Evolutionary conservation across 305 asterid species (phyloP).

Genomic region (Nicotiana rustica): DNA sequence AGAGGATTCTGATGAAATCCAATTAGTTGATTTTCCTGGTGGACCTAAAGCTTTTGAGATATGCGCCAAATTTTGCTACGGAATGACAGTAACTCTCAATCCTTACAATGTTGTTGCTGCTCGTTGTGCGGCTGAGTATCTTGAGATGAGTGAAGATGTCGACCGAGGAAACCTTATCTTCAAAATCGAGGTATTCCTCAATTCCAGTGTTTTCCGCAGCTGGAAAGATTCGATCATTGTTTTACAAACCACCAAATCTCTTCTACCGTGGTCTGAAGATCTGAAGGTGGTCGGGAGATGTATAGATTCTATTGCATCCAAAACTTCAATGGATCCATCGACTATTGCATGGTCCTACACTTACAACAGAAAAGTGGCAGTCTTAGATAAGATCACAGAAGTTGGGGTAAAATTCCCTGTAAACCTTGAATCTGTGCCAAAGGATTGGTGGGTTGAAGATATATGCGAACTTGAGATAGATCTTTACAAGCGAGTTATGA

Average conservation of each 20-base stretch:
- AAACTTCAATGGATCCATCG: slow-evolving; percentile 84
- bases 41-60: slow-evolving; percentile 94
- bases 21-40: slow-evolving; percentile 78
- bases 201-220: slow-evolving; percentile 73
- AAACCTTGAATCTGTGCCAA: slow-evolving; percentile 58
- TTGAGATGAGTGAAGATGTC: slow-evolving; percentile 82
- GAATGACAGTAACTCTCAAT: slow-evolving; percentile 80
- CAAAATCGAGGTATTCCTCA: slow-evolving; percentile 83
- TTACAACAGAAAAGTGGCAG: slow-evolving; percentile 63
- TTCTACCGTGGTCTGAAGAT: slow-evolving; percentile 82
- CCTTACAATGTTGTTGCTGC: slow-evolving; percentile 85
- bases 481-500: slow-evolving; percentile 78
- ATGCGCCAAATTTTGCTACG: slow-evolving; percentile 94
- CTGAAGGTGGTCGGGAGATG: slow-evolving; percentile 75
- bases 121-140: slow-evolving; percentile 90
- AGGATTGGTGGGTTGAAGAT: slow-evolving; percentile 94
- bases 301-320: slow-evolving; percentile 80
- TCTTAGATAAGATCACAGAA: slow-evolving; percentile 55
- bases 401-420: slow-evolving; percentile 47
- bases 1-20: slow-evolving; percentile 58
- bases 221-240: slow-evolving; percentile 98
- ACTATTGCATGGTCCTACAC: slow-evolving; percentile 85
- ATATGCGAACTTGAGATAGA: slow-evolving; percentile 84
- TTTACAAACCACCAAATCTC: slow-evolving; percentile 74
- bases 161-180: slow-evolving; percentile 80